Evolutionary conservation across 2,329 filamentous ascomycete species (phyloP), one percentile per base, ranked within the genome.

Genomic region (Chaetomium sp.): DNA sequence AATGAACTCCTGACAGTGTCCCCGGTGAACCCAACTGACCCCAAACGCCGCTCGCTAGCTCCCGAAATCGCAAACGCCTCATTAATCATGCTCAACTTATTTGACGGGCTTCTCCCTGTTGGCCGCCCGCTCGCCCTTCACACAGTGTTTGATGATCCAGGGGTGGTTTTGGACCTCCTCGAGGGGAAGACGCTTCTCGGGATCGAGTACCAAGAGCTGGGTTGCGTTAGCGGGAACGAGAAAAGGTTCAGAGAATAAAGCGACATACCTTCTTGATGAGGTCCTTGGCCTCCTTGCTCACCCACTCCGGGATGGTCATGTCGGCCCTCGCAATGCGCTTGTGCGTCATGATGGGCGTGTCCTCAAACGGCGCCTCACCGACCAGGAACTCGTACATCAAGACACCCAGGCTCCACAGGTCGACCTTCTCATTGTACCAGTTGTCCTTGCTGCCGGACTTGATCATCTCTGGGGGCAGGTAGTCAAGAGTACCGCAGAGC

Each of bases 401-500:
- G 25, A 98, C 95, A 27, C 95, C 95, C 73, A 99, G 81, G 74
- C 91, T 95, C 95, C 95, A 99, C 67, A 98, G 80, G 75, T 99
- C 95, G 35, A 99, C 92, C 81, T 97, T 98, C 75, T 97, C 93
- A 65, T 87, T 91, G 79, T 98, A 98, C 75, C 85, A 96, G 79
- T 95, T 96, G 73, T 95, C 91, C 71, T 88, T 86, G 70, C 85
- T 85, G 53, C 91, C 90, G 4, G 89, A 86, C 77, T 90, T 91
- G 77, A 98, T 86, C 95, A 99, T 99, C 87, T 99, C 95, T 4
- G 95, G 95, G 3, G 95, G 95, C 19, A 99, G 86, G 77, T 99
- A 99, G 79, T 99, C 95, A 50, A 98, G 86, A 21, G 95, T 99
- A 68, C 95, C 95, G 77, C 95, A 99, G 87, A 98, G 93, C 63